phyloP scores from a whole-genome alignment of 2,329 filamentous ascomycete genomes.

The Phoma sp. region DNA sequence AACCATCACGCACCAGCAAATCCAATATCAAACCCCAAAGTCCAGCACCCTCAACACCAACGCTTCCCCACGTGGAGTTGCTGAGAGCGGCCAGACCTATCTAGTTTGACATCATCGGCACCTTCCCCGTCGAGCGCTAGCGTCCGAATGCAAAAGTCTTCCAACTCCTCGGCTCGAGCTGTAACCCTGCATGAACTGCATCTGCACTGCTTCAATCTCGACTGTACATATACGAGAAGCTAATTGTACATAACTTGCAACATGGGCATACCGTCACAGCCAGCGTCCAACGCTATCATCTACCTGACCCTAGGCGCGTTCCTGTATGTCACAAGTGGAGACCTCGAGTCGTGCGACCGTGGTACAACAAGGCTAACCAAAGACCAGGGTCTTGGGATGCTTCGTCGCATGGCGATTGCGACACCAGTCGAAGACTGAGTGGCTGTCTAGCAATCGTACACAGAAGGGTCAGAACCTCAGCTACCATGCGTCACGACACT shows the following conservation, averaged over 20 bases:
- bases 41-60: not conserved
- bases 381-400: slow-evolving; percentile 66
- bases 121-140: slow-evolving; percentile 29
- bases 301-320: slow-evolving; percentile 81
- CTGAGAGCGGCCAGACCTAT: not conserved
- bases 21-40: not conserved
- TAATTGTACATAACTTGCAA: slow-evolving; percentile 3
- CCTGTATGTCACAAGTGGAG: slow-evolving; percentile 61
- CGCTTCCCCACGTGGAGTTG: slow-evolving; percentile 11
- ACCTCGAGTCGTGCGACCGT: slow-evolving; percentile 1
- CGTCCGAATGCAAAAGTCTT: slow-evolving; percentile 32
- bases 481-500: slow-evolving; percentile 6
- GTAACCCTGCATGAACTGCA: slow-evolving; percentile 28
- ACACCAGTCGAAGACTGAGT: slow-evolving; percentile 71
- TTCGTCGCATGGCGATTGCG: slow-evolving; percentile 63
- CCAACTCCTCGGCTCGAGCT: slow-evolving; percentile 15
- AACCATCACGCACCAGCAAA: not conserved
- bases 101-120: slow-evolving; percentile 28
- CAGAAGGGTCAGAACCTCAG: slow-evolving; percentile 70
- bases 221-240: slow-evolving; percentile 13
- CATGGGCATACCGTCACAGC: slow-evolving; percentile 77
- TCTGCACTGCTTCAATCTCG: slow-evolving; percentile 12
- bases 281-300: slow-evolving; percentile 83
- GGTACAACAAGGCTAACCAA: slow-evolving; percentile 21
- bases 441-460: slow-evolving; percentile 78